phyloP scores from a whole-genome alignment of 1,139 yeast genomes.

The Kodamaea anthophila region DNA sequence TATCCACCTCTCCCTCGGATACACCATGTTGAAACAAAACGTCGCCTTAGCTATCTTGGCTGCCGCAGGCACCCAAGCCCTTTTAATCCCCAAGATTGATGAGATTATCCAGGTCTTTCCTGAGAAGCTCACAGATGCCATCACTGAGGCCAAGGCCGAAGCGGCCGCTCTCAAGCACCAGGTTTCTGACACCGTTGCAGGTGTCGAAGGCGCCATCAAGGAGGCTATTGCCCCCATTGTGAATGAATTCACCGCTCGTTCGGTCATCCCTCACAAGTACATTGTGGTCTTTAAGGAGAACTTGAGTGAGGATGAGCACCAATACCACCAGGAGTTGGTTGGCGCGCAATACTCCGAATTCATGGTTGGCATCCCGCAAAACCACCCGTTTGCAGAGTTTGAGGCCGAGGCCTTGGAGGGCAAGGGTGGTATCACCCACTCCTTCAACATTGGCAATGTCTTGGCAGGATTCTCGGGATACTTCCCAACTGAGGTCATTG shows the following conservation, averaged over 20 bases:
- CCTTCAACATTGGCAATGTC: slow-evolving; percentile 52
- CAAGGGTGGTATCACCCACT: slow-evolving; percentile 59
- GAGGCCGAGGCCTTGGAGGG: slow-evolving; percentile 24
- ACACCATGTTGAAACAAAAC: slow-evolving; percentile 42
- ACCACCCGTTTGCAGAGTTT: slow-evolving; percentile 32
- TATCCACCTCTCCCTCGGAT: slow-evolving; percentile 4
- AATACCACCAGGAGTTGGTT: slow-evolving; percentile 63
- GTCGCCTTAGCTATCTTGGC: slow-evolving; percentile 50
- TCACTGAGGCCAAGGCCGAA: slow-evolving; percentile 10
- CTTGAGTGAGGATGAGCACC: slow-evolving; percentile 42
- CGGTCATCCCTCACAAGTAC: slow-evolving; percentile 67
- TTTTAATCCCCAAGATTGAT: slow-evolving; percentile 54
- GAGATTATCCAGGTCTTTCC: slow-evolving; percentile 39
- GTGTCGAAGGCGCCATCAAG: slow-evolving; percentile 12
- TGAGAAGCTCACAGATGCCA: slow-evolving; percentile 8
- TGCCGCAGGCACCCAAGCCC: slow-evolving; percentile 55
- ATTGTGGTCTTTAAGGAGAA: slow-evolving; percentile 67
- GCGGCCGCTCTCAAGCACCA: slow-evolving; percentile 12
- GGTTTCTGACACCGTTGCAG: slow-evolving; percentile 11
- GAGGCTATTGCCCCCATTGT: slow-evolving; percentile 37
- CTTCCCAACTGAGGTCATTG: slow-evolving; percentile 66
- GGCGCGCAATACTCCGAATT: slow-evolving; percentile 39
- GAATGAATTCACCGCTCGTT: slow-evolving; percentile 34
- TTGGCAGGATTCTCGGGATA: slow-evolving; percentile 68
- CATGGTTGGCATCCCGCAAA: slow-evolving; percentile 19